A percentile compares a stretch with the other conserved stretches of the same genome.
These are phyloP conservation scores for Plenodomus tracheiphilus DNA, from an alignment of 2,329 filamentous ascomycete genomes.

Conservation along the genomic window DNA sequence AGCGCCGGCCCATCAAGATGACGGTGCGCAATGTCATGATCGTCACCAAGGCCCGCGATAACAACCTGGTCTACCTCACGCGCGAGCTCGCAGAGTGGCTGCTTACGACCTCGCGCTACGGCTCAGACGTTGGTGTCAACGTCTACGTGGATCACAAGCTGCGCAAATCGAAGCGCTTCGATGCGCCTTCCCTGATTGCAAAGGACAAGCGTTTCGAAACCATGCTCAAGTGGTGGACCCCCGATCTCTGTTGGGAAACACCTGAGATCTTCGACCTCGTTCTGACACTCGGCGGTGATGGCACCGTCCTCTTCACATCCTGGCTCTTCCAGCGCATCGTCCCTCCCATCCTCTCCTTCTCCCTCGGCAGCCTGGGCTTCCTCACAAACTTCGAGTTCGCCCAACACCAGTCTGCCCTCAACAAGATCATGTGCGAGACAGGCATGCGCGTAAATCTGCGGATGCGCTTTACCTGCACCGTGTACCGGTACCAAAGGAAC, in stretches of 20 bases:
- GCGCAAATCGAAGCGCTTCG: constrained; percentile 83
- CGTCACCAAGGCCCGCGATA: constrained; percentile 95
- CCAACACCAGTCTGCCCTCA: constrained; percentile 82
- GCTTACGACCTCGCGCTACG: constrained; percentile 84
- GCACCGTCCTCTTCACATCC: constrained; percentile 84
- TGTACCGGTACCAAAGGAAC: constrained; percentile 69
- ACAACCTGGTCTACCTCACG: constrained; percentile 86
- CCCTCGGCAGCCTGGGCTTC: constrained; percentile 83
- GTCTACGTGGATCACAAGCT: constrained; percentile 99
- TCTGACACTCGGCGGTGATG: constrained; percentile 82
- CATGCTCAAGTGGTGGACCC: constrained; percentile 95
- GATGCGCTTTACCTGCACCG: constrained; percentile 98
- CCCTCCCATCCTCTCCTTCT: constrained; percentile 82
- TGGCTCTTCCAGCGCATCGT: constrained; percentile 93
- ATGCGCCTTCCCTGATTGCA: constrained; percentile 70
- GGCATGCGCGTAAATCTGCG: constrained; percentile 97
- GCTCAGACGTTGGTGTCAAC: constrained; percentile 85
- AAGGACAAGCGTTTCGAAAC: constrained; percentile 75
- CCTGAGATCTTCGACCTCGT: constrained; percentile 97
- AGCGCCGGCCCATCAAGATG: constrained; percentile 86
- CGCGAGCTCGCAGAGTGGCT: constrained; percentile 87
- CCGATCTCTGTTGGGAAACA: constrained; percentile 89
- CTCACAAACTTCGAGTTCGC: constrained; percentile 87
- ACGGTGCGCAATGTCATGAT: constrained; percentile 97
- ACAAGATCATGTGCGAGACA: constrained; percentile 86